These are phyloP conservation scores for Aspergillus eucalypticola DNA, from an alignment of 2,329 filamentous ascomycete species.

Conservation along the genomic window DNA sequence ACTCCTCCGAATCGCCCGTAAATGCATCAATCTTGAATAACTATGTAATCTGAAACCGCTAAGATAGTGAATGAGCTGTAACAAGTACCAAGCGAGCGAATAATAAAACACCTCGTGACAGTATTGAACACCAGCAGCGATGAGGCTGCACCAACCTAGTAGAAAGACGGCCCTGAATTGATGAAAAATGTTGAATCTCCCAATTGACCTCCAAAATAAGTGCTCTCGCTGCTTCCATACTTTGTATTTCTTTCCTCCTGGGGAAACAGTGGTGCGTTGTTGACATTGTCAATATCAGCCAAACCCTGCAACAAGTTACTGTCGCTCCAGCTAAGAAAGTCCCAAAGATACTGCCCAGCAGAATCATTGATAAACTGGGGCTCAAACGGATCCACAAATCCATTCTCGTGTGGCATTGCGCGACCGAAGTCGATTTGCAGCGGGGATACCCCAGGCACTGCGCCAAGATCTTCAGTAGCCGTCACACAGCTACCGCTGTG, in stretches of 20 bases:
- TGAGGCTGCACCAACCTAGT: constrained; percentile 7
- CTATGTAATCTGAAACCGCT: background rate
- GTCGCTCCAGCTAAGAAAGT: constrained; percentile 43
- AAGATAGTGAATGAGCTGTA: too few species aligned
- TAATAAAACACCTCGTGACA: background rate
- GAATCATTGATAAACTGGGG: constrained; percentile 31
- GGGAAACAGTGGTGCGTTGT: constrained; percentile 27
- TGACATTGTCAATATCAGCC: constrained; percentile 26
- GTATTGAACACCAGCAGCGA: background rate
- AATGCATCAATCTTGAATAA: background rate
- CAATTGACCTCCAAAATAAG: constrained; percentile 26
- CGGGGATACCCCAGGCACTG: constrained; percentile 1
- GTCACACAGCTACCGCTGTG: constrained; percentile 16
- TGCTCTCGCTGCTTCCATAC: constrained; percentile 21
- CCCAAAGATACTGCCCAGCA: constrained; percentile 37
- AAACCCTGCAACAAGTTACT: constrained; percentile 34
- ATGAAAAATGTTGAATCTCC: constrained; percentile 28
- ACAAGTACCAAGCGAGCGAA: background rate
- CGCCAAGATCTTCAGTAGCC: constrained; percentile 19
- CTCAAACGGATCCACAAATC: constrained; percentile 27
- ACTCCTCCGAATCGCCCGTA: background rate
- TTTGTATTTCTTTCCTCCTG: constrained; percentile 31
- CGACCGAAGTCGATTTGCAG: constrained; percentile 22
- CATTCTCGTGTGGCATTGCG: constrained; percentile 22
- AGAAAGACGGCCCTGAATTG: constrained; percentile 30